Percentiles rank a stretch among this genome's conserved stretches.
Evolutionary conservation across 1,139 yeast genomes (phyloP).

Genomic region (Candida tetrigidarum): DNA sequence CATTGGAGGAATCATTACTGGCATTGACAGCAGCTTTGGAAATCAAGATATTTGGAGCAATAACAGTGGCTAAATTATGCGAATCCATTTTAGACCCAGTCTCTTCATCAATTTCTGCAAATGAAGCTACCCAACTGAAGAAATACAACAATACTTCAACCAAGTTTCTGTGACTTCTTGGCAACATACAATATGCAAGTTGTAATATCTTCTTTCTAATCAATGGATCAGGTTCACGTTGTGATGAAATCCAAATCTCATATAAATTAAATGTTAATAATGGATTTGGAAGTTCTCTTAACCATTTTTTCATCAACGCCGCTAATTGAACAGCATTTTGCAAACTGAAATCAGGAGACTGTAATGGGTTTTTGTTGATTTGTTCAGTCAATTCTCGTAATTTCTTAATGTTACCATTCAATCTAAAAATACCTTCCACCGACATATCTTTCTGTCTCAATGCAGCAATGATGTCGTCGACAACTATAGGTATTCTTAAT

Average conservation of each 20-base stretch:
- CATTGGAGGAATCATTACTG: slow-evolving; percentile 8
- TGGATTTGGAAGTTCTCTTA: slow-evolving; percentile 93
- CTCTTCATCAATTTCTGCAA: slow-evolving; percentile 85
- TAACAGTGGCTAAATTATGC: slow-evolving; percentile 92
- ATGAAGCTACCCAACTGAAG: slow-evolving; percentile 95
- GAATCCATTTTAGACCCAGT: slow-evolving; percentile 97
- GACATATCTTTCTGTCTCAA: slow-evolving; percentile 94
- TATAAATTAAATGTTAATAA: slow-evolving; percentile 77
- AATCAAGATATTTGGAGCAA: slow-evolving; percentile 89
- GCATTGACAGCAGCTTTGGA: slow-evolving; percentile 38
- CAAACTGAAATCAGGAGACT: slow-evolving; percentile 69
- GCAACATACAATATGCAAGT: slow-evolving; percentile 78
- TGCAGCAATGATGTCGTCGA: slow-evolving; percentile 85
- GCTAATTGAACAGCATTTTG: slow-evolving; percentile 95
- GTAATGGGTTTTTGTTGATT: slow-evolving; percentile 76
- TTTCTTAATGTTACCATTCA: slow-evolving; percentile 92
- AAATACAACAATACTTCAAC: slow-evolving; percentile 87
- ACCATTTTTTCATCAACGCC: slow-evolving; percentile 88
- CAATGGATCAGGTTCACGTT: slow-evolving; percentile 52
- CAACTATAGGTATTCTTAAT: slow-evolving; percentile 79
- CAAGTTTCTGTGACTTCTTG: slow-evolving; percentile 80
- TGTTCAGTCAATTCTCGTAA: slow-evolving; percentile 74
- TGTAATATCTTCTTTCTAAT: slow-evolving; percentile 63
- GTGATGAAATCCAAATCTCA: slow-evolving; percentile 82
- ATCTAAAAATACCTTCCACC: slow-evolving; percentile 94